These are phyloP conservation scores for Fusarium staphyleae DNA, from an alignment of 2,329 filamentous ascomycete genomes.

Conservation along the genomic window DNA sequence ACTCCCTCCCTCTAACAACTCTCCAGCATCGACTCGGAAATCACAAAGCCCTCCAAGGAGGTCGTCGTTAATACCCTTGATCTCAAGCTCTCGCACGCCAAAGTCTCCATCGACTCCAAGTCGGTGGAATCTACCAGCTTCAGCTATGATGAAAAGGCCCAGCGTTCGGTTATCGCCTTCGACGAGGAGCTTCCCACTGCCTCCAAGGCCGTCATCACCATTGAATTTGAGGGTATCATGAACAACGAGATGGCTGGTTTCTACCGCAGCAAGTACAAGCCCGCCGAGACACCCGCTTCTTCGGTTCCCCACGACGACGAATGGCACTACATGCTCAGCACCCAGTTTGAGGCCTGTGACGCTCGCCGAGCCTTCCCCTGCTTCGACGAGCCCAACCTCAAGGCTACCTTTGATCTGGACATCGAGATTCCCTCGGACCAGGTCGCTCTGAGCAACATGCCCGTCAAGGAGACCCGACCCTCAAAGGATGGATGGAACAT, in stretches of 20 bases:
- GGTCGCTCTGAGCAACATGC: slow-evolving; percentile 95
- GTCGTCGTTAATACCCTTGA: slow-evolving; percentile 87
- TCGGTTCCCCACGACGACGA: slow-evolving; percentile 79
- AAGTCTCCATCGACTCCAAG: slow-evolving; percentile 65
- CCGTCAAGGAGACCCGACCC: slow-evolving; percentile 73
- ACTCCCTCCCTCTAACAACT: slow-evolving; percentile 18
- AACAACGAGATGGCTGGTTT: slow-evolving; percentile 94
- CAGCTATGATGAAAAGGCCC: slow-evolving; percentile 81
- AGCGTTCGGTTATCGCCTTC: slow-evolving; percentile 83
- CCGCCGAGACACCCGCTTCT: slow-evolving; percentile 71
- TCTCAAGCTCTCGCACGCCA: slow-evolving; percentile 74
- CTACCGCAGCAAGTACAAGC: slow-evolving; percentile 94
- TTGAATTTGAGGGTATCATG: slow-evolving; percentile 81
- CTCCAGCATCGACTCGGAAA: slow-evolving; percentile 73
- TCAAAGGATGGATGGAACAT: slow-evolving; percentile 70
- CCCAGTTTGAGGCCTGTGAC: slow-evolving; percentile 97
- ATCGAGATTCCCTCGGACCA: slow-evolving; percentile 91
- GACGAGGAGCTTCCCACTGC: slow-evolving; percentile 72
- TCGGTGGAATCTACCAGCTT: slow-evolving; percentile 70
- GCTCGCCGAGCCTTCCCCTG: slow-evolving; percentile 95
- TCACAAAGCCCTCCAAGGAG: slow-evolving; percentile 75
- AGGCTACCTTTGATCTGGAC: slow-evolving; percentile 93
- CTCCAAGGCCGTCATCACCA: slow-evolving; percentile 69
- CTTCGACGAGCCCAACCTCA: slow-evolving; percentile 97
- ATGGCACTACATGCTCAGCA: slow-evolving; percentile 83